A percentile compares a stretch with the other conserved stretches of the same genome.
Conservation (phyloP, 768 basidiomycete species). For the Collybia nuda region DNA sequence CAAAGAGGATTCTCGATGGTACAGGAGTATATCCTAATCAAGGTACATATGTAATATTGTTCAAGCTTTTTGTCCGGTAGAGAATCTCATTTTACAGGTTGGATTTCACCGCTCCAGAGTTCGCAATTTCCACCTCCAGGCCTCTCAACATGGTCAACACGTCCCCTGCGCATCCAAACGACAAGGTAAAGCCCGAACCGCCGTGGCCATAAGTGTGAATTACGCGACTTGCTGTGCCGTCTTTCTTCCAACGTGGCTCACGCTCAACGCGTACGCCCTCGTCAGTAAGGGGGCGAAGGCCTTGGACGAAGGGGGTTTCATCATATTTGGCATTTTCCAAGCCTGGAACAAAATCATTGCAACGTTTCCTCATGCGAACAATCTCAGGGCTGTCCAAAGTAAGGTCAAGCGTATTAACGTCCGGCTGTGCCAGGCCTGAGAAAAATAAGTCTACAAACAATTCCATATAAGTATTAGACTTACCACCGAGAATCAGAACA, state of each 20-base stretch:
- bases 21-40: no score
- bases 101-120: background rate
- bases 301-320: conserved; percentile 23
- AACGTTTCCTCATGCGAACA: conserved; percentile 26
- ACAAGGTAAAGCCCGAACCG: conserved; percentile 11
- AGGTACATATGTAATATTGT: no score
- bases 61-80: no score
- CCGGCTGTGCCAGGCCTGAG: conserved; percentile 22
- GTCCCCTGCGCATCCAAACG: conserved; percentile 3
- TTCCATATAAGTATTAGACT: background rate
- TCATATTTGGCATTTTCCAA: conserved; percentile 25
- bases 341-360: conserved; percentile 24
- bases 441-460: background rate
- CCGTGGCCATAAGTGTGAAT: conserved; percentile 23
- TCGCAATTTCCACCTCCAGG: background rate
- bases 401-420: conserved; percentile 21
- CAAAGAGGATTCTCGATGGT: no score
- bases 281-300: conserved; percentile 24
- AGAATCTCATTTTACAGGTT: background rate
- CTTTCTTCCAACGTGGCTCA: conserved; percentile 21
- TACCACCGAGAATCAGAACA: conserved; percentile 31
- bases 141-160: background rate
- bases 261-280: conserved; percentile 27
- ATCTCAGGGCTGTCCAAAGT: conserved; percentile 26
- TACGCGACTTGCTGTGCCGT: conserved; percentile 4